Percentiles rank a stretch among this genome's conserved stretches.
These are phyloP conservation scores for Fusarium dimerum DNA, from an alignment of 2,329 filamentous ascomycete species.

Conservation along the genomic window DNA sequence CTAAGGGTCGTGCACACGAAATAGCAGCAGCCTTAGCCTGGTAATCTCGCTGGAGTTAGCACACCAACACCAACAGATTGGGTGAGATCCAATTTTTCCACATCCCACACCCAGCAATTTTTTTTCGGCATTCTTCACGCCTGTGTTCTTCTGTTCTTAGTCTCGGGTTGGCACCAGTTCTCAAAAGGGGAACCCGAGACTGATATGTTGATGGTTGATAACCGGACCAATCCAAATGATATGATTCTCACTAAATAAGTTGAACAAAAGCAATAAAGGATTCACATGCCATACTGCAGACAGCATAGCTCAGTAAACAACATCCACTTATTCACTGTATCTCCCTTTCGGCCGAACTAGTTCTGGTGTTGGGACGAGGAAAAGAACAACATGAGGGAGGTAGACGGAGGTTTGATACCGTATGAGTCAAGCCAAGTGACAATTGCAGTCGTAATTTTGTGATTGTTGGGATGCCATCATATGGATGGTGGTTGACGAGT, in stretches of 20 bases:
- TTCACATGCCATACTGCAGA: too few species aligned
- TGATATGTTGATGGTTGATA: not conserved
- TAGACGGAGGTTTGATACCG: too few species aligned
- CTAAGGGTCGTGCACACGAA: not conserved
- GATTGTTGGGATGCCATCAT: too few species aligned
- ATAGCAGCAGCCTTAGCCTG: not conserved
- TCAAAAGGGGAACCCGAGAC: not conserved
- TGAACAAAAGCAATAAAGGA: not conserved
- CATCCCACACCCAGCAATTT: not conserved
- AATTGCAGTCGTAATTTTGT: too few species aligned
- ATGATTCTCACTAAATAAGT: too few species aligned
- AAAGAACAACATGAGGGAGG: not conserved
- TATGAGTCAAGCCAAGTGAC: too few species aligned
- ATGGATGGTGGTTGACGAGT: too few species aligned
- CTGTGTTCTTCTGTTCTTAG: not conserved
- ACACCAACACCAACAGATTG: conserved; percentile 22
- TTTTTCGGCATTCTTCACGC: not conserved
- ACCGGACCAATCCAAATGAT: not conserved
- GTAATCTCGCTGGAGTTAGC: conserved; percentile 17
- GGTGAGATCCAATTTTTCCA: not conserved
- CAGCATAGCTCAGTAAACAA: too few species aligned
- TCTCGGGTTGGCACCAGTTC: not conserved
- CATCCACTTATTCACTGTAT: not conserved
- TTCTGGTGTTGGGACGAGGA: conserved; percentile 8
- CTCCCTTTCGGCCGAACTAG: conserved; percentile 22